Conservation (phyloP, 1,284 basidiomycete genomes). For the Austroboletus olivaceoglutinosus region DNA sequence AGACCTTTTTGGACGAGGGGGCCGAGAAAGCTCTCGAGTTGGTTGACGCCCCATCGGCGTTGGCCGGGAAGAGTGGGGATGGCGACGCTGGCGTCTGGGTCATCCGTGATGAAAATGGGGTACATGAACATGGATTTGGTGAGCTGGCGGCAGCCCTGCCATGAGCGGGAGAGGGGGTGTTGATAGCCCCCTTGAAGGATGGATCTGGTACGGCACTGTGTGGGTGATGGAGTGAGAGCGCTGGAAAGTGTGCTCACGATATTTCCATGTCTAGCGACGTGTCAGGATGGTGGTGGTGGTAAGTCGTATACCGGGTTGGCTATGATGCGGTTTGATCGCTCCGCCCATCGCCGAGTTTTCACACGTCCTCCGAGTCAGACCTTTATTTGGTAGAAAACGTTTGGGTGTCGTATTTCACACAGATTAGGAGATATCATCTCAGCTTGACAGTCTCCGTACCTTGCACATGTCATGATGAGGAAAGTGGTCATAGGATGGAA, state of each 20-base stretch:
- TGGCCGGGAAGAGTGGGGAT: conserved; percentile 84
- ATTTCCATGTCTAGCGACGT: conserved; percentile 20
- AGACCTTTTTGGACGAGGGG: conserved; percentile 91
- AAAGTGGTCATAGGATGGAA: no score
- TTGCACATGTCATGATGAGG: neutral
- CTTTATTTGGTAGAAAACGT: no score
- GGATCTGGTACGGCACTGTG: conserved; percentile 43
- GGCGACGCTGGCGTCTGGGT: conserved; percentile 76
- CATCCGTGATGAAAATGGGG: conserved; percentile 95
- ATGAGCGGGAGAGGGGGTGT: conserved; percentile 82
- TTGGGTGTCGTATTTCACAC: no score
- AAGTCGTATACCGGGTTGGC: no score
- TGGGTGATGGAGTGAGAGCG: neutral
- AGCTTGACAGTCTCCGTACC: no score
- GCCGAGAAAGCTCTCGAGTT: conserved; percentile 82
- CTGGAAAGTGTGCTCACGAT: conserved; percentile 20
- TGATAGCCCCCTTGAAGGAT: conserved; percentile 92
- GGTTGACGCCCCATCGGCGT: conserved; percentile 92
- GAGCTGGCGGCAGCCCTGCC: conserved; percentile 75
- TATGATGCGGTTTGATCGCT: no score
- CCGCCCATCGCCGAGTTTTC: no score
- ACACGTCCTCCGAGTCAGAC: no score
- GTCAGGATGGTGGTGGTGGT: neutral
- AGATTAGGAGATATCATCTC: no score
- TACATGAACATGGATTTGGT: conserved; percentile 96